A percentile compares a stretch with the other conserved stretches of the same genome.
phyloP scores from a whole-genome alignment of 2,329 filamentous ascomycete genomes.

The Penicillium sp. region DNA sequence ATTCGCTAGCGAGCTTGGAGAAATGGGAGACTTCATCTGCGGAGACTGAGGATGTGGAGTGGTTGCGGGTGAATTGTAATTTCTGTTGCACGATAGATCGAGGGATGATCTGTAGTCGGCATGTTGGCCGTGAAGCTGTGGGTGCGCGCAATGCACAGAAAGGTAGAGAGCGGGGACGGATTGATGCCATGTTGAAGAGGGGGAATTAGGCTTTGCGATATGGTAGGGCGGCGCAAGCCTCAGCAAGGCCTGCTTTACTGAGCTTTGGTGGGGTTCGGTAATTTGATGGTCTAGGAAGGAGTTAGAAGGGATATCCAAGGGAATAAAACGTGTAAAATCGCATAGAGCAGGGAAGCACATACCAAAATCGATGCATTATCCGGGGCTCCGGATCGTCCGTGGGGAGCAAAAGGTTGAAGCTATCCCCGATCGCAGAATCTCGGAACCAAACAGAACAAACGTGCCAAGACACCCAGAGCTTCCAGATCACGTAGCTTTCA shows the following conservation, averaged over 20 bases:
- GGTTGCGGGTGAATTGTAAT: constrained; percentile 18
- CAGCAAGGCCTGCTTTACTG: not conserved
- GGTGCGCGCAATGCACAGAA: constrained; percentile 11
- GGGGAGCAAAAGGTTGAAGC: constrained; percentile 14
- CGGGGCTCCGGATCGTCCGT: not conserved
- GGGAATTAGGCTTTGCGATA: not conserved
- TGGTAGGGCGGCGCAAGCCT: not conserved
- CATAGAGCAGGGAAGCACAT: not conserved
- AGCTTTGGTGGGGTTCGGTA: not conserved
- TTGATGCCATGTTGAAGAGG: constrained; percentile 12
- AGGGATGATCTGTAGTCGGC: not conserved
- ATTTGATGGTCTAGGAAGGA: not conserved
- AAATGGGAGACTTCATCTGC: constrained; percentile 91
- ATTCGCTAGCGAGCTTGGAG: constrained; percentile 84
- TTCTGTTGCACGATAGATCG: not conserved
- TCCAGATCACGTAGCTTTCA: not conserved
- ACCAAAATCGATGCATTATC: not conserved
- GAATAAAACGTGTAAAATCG: fast-evolving
- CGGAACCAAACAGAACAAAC: constrained; percentile 16
- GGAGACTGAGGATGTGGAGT: constrained; percentile 70
- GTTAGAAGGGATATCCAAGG: not conserved
- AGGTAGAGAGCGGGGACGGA: constrained; percentile 5
- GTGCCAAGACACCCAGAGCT: constrained; percentile 10
- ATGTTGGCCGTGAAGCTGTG: constrained; percentile 1
- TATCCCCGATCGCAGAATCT: constrained; percentile 12